Evolutionary conservation across 179 eudicot genomes (phyloP), one percentile per base, ranked within the genome.

Genomic region (Spinacia oleracea): DNA sequence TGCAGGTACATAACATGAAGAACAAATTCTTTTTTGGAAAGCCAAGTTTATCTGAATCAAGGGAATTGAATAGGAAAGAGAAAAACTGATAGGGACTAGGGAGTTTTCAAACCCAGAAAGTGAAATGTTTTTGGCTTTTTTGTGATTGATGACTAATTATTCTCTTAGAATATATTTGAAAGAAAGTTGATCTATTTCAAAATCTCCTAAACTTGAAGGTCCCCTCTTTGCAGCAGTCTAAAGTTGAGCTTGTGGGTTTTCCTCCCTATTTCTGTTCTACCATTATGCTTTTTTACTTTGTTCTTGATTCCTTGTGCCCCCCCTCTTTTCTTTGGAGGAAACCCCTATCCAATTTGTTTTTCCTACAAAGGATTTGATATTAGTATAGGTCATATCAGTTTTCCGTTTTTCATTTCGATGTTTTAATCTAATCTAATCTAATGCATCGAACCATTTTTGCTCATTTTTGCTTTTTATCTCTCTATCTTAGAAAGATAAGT

Each of bases 241-340:
- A 75, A 75, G 77, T 38, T 53, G 14, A 38, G 70, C 31, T 71
- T 74, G 81, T 76, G 81, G 84, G 74, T 74, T 63, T 70, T 69
- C 70, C 77, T 46, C 71, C 53, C 42, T 72, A 48, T 80, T 76
- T 45, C 65, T 80, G 78, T 66, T 73, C 43, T 56, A 32, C 18
- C 21, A 72, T 0, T 31, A 63, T 82, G 79, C 77, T 59, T 77
- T 69, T 25, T 53, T 20, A 70, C 76, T 77, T 79, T 79, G 76
- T 79, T 82, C 73, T 68, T 73, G 83, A 83, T 83, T 80, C 86
- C 81, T 80, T 73, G 23, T 84, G 84, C 69, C 75, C 50, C 73
- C 78, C 80, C 70, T 75, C 80, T 72, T 72, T 20, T 76, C 31
- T 83, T n/a, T 53, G 48, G 68, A 62, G 32, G 43, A 55, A 35